Evolutionary conservation across 805 yeast genomes (phyloP).

Genomic region (Metschnikowia cubensis): DNA sequence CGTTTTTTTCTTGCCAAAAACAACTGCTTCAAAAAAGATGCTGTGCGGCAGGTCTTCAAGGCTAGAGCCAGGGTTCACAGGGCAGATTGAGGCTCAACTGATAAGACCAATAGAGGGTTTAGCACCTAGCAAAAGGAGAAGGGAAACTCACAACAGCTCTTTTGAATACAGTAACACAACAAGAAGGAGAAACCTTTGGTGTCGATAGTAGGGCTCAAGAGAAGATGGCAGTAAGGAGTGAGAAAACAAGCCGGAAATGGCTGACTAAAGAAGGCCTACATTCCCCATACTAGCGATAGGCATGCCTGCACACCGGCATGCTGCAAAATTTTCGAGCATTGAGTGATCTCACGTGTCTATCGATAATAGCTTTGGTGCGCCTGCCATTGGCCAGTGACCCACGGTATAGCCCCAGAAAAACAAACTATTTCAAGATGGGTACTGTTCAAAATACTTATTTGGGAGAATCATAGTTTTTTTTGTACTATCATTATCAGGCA

Average conservation of each 20-base stretch:
- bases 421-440: too few species aligned
- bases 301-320: conserved; percentile 11
- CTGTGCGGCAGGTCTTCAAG: neutral
- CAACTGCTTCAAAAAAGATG: too few species aligned
- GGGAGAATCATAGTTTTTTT: too few species aligned
- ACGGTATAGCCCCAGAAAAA: too few species aligned
- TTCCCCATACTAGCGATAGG: conserved; percentile 1
- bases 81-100: neutral
- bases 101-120: neutral
- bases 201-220: neutral
- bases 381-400: conserved; percentile 12
- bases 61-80: neutral
- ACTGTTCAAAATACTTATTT: too few species aligned
- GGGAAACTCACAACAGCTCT: neutral
- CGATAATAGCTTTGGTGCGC: conserved; percentile 12
- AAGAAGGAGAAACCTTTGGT: neutral
- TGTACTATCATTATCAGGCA: too few species aligned
- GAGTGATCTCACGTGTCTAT: conserved; percentile 21
- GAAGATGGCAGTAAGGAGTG: neutral
- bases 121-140: neutral
- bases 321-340: conserved; percentile 17
- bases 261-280: neutral
- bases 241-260: neutral
- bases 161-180: neutral
- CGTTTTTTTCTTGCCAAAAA: too few species aligned